These are phyloP conservation scores for Globisporangium nodosum DNA, from an alignment of 352 stramenopile genomes.

Conservation along the genomic window DNA sequence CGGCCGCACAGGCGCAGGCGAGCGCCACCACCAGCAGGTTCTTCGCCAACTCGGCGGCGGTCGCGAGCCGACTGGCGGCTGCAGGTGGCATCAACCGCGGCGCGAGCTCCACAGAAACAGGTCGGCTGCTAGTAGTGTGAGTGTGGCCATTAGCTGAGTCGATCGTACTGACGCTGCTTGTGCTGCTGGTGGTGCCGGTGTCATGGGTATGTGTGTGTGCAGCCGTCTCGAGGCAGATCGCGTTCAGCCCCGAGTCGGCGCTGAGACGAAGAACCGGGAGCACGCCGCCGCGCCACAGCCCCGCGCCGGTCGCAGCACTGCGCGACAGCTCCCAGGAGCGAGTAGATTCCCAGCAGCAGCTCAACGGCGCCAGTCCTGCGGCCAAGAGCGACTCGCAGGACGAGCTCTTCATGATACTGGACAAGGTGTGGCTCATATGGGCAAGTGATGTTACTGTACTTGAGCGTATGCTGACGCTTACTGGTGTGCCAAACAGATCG, in stretches of 20 bases:
- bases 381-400: conserved; percentile 42
- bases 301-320: neutral
- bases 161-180: neutral
- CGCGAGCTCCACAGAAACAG: conserved; percentile 7
- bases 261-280: neutral
- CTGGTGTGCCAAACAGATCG: conserved; percentile 20
- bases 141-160: no score
- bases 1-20: neutral
- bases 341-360: neutral
- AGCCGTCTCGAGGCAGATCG: conserved; percentile 38
- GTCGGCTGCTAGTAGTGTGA: neutral
- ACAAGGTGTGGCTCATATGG: conserved; percentile 21
- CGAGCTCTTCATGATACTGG: conserved; percentile 49
- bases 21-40: neutral
- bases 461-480: neutral
- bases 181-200: neutral
- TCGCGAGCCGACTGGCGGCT: neutral
- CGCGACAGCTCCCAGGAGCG: neutral
- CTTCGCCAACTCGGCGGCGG: neutral
- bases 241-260: conserved; percentile 35
- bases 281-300: conserved; percentile 8
- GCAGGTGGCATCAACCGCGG: conserved; percentile 16
- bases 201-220: neutral
- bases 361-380: neutral
- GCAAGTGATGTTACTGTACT: neutral